phyloP scores from a whole-genome alignment of 768 basidiomycete species.

The Phallus indusiatus region DNA sequence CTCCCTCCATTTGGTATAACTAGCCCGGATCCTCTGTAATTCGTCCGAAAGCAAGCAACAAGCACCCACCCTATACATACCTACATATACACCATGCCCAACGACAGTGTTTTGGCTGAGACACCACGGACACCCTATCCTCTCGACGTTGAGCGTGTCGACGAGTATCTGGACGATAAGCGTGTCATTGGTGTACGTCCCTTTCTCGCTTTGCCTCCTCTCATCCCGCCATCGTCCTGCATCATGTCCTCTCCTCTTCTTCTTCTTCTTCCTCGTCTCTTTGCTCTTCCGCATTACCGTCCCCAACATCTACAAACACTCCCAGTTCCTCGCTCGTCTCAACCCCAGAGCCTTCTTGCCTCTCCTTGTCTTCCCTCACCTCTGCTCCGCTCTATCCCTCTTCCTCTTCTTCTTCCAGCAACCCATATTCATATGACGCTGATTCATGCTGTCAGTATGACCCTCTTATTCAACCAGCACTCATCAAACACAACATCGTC shows the following conservation, averaged over 20 bases:
- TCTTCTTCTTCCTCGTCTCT: slow-evolving; percentile 2
- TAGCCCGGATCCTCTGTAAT: slow-evolving; percentile 8
- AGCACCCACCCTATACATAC: background rate
- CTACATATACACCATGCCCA: background rate
- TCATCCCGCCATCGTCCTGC: background rate
- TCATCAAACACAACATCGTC: slow-evolving; percentile 80
- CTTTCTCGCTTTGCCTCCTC: background rate
- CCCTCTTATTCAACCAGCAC: slow-evolving; percentile 87
- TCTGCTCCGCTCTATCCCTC: background rate
- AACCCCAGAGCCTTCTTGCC: background rate
- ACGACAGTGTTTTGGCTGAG: background rate
- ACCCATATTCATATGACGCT: background rate
- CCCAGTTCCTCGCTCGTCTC: background rate
- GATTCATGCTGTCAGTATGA: slow-evolving; percentile 57
- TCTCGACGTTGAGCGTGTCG: slow-evolving; percentile 50
- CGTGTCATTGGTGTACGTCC: slow-evolving; percentile 70
- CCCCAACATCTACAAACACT: background rate
- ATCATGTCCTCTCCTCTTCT: slow-evolving; percentile 5
- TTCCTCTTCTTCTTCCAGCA: background rate
- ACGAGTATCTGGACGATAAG: slow-evolving; percentile 71
- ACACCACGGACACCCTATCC: slow-evolving; percentile 24
- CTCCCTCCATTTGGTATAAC: slow-evolving; percentile 12
- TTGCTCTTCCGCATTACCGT: background rate
- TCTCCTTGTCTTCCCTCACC: slow-evolving; percentile 5
- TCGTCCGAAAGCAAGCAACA: background rate